Conservation (phyloP, 2,329 filamentous ascomycete species). For the Neonectria punicea region DNA sequence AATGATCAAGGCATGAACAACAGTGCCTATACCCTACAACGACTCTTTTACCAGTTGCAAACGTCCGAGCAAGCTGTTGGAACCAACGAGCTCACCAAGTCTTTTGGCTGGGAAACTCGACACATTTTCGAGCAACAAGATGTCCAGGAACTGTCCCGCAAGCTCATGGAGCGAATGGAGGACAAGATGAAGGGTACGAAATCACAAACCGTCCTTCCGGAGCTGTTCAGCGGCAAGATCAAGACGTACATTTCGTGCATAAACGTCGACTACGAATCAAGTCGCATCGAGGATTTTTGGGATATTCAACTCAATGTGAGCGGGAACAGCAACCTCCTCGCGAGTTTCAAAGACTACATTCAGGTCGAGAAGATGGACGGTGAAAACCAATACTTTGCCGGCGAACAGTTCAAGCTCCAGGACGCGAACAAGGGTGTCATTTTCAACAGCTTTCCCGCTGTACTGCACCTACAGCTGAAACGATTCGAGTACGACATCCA, state of each 20-base stretch:
- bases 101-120: slow-evolving; percentile 97
- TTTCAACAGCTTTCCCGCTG: slow-evolving; percentile 93
- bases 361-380: slow-evolving; percentile 97
- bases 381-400: slow-evolving; percentile 97
- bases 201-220: slow-evolving; percentile 86
- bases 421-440: slow-evolving; percentile 98
- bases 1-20: slow-evolving; percentile 83
- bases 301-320: slow-evolving; percentile 97
- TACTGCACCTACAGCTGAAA: slow-evolving; percentile 94
- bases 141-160: slow-evolving; percentile 94
- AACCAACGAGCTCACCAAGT: slow-evolving; percentile 93
- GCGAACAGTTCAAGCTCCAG: slow-evolving; percentile 89
- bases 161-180: slow-evolving; percentile 97
- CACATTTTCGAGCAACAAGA: slow-evolving; percentile 99
- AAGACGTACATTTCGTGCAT: slow-evolving; percentile 99
- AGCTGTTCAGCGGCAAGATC: slow-evolving; percentile 96
- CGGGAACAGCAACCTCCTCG: slow-evolving; percentile 90
- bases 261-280: slow-evolving; percentile 97
- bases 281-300: slow-evolving; percentile 97
- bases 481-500: slow-evolving; percentile 98
- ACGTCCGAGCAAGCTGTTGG: slow-evolving; percentile 85
- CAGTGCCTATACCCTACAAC: slow-evolving; percentile 92
- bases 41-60: slow-evolving; percentile 94
- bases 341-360: slow-evolving; percentile 96
- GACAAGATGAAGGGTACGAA: slow-evolving; percentile 98